Percentiles rank a stretch among this genome's conserved stretches.
phyloP scores from a whole-genome alignment of 768 basidiomycete species.

The Rhizopogon roseolus region DNA sequence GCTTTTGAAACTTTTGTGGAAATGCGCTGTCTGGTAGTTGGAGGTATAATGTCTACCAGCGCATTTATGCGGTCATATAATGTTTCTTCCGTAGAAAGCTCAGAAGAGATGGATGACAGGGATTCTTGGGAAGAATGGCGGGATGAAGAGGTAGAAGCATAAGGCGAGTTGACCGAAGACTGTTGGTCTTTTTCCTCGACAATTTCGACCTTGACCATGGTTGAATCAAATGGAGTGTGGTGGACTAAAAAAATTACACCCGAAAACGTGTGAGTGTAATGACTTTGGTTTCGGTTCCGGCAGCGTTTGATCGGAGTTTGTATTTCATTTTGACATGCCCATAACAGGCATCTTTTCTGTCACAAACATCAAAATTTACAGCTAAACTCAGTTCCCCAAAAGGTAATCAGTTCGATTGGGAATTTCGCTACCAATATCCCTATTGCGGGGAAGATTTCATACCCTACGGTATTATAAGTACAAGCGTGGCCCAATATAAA shows the following conservation, averaged over 20 bases:
- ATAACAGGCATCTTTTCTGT: background rate
- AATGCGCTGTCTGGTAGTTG: constrained; percentile 78
- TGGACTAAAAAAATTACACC: constrained; percentile 1
- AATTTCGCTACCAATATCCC: background rate
- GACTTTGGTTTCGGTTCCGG: constrained; percentile 27
- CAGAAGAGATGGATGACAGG: constrained; percentile 77
- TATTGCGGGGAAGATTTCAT: background rate
- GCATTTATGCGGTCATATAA: constrained; percentile 84
- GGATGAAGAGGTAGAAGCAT: constrained; percentile 70
- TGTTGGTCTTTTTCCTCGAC: constrained; percentile 75
- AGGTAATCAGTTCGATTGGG: background rate
- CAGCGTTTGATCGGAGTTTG: constrained; percentile 1
- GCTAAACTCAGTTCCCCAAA: background rate
- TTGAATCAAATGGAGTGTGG: constrained; percentile 10
- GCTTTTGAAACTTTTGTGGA: constrained; percentile 55
- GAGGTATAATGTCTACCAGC: constrained; percentile 94
- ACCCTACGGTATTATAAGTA: constrained; percentile 9
- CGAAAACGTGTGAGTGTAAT: constrained; percentile 14
- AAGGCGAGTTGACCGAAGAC: constrained; percentile 52
- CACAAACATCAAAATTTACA: background rate
- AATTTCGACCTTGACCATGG: constrained; percentile 93
- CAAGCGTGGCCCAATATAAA: background rate
- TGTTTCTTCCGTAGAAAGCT: constrained; percentile 71
- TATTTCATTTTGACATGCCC: background rate
- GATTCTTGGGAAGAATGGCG: constrained; percentile 64